Percentiles rank a stretch among this genome's conserved stretches.
Conservation (phyloP, 257 asterid genomes). For the Coffea eugenioides region DNA sequence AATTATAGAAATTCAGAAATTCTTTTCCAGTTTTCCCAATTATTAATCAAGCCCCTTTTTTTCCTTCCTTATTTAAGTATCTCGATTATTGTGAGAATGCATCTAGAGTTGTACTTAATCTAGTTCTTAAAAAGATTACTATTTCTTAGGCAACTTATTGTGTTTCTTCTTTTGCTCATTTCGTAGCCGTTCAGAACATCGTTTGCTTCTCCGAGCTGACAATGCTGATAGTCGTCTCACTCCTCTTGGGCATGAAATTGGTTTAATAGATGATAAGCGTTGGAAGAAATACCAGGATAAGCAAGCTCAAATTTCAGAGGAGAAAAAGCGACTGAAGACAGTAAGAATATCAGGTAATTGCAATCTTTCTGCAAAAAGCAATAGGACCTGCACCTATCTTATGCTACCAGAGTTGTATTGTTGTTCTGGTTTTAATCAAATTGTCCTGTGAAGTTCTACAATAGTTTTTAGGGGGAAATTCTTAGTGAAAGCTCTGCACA, state of each 20-base stretch:
- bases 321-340: slow-evolving; percentile 72
- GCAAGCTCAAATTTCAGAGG: slow-evolving; percentile 76
- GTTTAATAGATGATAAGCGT: slow-evolving; percentile 75
- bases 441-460: background rate
- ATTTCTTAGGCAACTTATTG: background rate
- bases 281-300: slow-evolving; percentile 83
- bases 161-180: slow-evolving; percentile 6
- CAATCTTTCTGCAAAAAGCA: background rate
- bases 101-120: slow-evolving; percentile 1
- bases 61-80: background rate
- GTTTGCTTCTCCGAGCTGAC: slow-evolving; percentile 88
- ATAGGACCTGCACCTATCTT: background rate
- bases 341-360: slow-evolving; percentile 70
- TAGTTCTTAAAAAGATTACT: background rate
- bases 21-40: background rate
- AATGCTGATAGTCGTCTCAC: slow-evolving; percentile 98
- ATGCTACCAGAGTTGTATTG: background rate
- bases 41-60: no score
- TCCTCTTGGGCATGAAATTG: slow-evolving; percentile 88
- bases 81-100: background rate
- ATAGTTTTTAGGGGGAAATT: background rate
- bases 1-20: background rate
- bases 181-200: slow-evolving; percentile 92
- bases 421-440: background rate
- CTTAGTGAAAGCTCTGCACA: background rate